phyloP scores from a whole-genome alignment of 768 basidiomycete species.

The Leccinum variicolor region DNA sequence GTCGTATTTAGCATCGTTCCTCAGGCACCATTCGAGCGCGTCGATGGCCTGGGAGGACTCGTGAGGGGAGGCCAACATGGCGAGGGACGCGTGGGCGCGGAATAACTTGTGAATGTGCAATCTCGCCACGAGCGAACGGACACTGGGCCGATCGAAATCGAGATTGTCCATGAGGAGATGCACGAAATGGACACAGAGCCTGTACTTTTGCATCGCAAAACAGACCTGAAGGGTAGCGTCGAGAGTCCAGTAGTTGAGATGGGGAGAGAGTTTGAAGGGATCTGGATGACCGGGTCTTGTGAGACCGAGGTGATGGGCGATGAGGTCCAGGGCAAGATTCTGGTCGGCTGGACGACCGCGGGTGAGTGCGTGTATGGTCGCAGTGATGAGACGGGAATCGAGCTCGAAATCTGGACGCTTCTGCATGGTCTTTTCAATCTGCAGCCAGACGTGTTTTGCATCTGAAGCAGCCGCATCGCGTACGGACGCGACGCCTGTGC shows the following conservation, averaged over 20 bases:
- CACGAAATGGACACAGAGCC: conserved; percentile 53
- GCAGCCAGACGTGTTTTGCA: conserved; percentile 68
- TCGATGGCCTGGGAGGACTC: conserved; percentile 51
- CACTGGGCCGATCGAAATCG: conserved; percentile 14
- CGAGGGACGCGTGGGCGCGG: conserved; percentile 42
- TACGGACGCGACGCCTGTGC: conserved; percentile 19
- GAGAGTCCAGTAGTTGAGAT: conserved; percentile 47
- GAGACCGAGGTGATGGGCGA: conserved; percentile 62
- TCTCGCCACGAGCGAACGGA: conserved; percentile 44
- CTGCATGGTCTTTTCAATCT: conserved; percentile 52
- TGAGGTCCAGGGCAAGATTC: conserved; percentile 62
- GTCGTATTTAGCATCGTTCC: conserved; percentile 46
- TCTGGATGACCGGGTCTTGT: conserved; percentile 41
- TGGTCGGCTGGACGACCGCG: conserved; percentile 58
- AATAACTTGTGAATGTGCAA: conserved; percentile 63
- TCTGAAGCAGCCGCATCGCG: conserved; percentile 52
- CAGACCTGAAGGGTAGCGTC: conserved; percentile 56
- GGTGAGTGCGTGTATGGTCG: conserved; percentile 53
- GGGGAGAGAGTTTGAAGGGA: conserved; percentile 35
- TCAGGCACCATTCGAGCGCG: conserved; percentile 67
- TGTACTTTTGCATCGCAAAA: conserved; percentile 43
- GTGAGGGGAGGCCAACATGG: conserved; percentile 36
- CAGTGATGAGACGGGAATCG: conserved; percentile 51
- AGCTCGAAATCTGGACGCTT: conserved; percentile 44
- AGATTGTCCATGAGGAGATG: conserved; percentile 51